These are phyloP conservation scores for Aureobasidium sp. DNA, from an alignment of 2,329 filamentous ascomycete genomes.

Conservation along the genomic window DNA sequence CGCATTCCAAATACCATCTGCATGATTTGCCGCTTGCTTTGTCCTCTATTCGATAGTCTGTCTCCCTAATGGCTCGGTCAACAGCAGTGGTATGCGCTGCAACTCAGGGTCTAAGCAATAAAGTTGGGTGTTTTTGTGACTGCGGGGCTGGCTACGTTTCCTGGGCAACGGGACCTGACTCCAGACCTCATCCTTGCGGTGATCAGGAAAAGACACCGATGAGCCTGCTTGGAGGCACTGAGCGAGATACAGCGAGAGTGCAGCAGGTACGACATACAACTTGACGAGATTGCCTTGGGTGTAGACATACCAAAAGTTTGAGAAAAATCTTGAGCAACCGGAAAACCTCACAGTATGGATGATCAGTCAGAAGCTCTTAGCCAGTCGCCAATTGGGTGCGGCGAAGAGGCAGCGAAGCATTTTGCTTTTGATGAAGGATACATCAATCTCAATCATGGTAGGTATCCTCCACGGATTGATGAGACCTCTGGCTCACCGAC, in stretches of 20 bases:
- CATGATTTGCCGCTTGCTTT: too few species aligned
- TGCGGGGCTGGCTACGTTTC: not conserved
- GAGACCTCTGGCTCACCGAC: not conserved
- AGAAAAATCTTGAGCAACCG: not conserved
- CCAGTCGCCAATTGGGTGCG: not conserved
- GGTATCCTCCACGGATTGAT: not conserved
- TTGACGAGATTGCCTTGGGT: too few species aligned
- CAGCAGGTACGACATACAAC: too few species aligned
- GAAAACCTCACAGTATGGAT: too few species aligned
- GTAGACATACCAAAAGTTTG: too few species aligned
- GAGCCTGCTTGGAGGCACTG: too few species aligned
- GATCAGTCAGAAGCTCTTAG: not conserved
- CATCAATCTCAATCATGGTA: constrained; percentile 4
- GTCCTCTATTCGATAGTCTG: too few species aligned
- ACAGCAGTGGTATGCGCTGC: not conserved
- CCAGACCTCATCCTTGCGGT: not conserved
- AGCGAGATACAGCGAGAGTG: too few species aligned
- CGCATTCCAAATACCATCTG: too few species aligned
- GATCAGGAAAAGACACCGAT: not conserved
- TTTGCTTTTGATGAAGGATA: not conserved
- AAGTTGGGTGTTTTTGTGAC: not conserved
- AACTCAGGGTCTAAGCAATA: not conserved
- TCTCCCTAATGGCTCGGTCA: too few species aligned
- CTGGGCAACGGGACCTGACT: not conserved
- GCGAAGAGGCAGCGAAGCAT: not conserved